Percentiles rank a stretch among this genome's conserved stretches.
Evolutionary conservation across 495 filamentous ascomycete species (phyloP).

Genomic region (Talaromyces ruber): DNA sequence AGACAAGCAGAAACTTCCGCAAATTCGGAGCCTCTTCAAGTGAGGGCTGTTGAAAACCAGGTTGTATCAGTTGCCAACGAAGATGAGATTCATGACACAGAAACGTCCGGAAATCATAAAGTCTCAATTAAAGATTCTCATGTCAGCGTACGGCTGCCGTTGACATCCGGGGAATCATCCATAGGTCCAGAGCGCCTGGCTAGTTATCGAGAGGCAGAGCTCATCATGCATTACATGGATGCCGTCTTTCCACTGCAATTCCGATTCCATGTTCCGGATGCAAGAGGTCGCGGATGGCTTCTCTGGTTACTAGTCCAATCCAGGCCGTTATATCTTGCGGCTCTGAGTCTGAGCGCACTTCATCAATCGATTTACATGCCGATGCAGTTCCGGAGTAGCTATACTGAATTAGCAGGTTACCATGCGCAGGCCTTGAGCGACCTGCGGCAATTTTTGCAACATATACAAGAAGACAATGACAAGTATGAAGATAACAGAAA

Average conservation of each 20-base stretch:
- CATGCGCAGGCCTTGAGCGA: not conserved
- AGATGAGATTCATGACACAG: not conserved
- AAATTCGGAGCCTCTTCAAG: not conserved
- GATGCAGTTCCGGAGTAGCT: not conserved
- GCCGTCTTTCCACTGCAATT: conserved; percentile 2
- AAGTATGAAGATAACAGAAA: not conserved
- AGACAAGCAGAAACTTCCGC: not conserved
- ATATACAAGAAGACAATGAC: not conserved
- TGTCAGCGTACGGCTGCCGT: not conserved
- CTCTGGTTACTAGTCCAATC: not conserved
- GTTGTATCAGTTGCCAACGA: not conserved
- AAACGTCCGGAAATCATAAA: no score
- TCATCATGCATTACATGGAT: conserved; percentile 4
- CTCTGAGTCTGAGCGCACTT: conserved; percentile 3
- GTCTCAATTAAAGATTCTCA: not conserved
- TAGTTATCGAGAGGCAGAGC: not conserved
- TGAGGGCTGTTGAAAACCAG: no score
- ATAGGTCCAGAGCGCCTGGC: not conserved
- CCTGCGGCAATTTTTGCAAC: not conserved
- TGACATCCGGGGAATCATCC: not conserved
- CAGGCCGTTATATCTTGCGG: not conserved
- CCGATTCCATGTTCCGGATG: not conserved
- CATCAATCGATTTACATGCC: not conserved
- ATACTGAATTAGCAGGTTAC: not conserved
- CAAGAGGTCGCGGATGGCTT: not conserved